These are phyloP conservation scores for Cocos nucifera DNA, from an alignment of 176 grass and related monocot species.

Conservation along the genomic window DNA sequence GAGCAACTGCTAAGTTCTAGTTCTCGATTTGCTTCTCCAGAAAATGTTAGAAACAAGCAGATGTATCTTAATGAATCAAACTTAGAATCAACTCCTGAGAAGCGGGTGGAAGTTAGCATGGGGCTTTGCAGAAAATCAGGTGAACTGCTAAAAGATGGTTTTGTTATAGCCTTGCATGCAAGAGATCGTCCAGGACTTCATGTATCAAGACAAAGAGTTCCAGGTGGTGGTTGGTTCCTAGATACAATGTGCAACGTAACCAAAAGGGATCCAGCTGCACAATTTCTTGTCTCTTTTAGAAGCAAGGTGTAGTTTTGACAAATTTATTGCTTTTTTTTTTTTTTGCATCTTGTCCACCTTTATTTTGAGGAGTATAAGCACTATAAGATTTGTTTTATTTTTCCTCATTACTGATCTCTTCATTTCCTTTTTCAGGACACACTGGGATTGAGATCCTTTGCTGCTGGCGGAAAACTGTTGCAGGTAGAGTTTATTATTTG, in stretches of 20 bases:
- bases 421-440: conserved; percentile 47
- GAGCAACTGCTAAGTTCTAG: not conserved
- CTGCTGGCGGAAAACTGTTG: conserved; percentile 82
- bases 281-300: conserved; percentile 78
- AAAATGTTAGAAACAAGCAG: conserved; percentile 67
- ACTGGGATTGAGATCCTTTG: conserved; percentile 81
- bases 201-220: conserved; percentile 63
- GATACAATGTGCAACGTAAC: conserved; percentile 76
- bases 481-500: conserved; percentile 36
- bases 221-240: conserved; percentile 86
- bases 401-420: too few relatives aligned
- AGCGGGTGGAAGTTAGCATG: conserved; percentile 14
- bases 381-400: too few relatives aligned
- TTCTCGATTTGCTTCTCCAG: conserved; percentile 92
- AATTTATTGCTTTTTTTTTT: not conserved
- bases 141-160: conserved; percentile 77
- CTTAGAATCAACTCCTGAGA: conserved; percentile 57
- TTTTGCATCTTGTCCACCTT: conserved; percentile 6
- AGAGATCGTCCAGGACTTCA: conserved; percentile 62
- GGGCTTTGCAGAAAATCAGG: conserved; percentile 32
- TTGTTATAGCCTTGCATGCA: conserved; percentile 64
- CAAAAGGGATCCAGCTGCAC: conserved; percentile 81
- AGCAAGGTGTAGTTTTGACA: conserved; percentile 45
- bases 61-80: conserved; percentile 50
- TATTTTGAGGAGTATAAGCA: not conserved